Evolutionary conservation across 2,329 filamentous ascomycete genomes (phyloP), one percentile per base, ranked within the genome.

Genomic region (Chrysosporium queenslandicum): DNA sequence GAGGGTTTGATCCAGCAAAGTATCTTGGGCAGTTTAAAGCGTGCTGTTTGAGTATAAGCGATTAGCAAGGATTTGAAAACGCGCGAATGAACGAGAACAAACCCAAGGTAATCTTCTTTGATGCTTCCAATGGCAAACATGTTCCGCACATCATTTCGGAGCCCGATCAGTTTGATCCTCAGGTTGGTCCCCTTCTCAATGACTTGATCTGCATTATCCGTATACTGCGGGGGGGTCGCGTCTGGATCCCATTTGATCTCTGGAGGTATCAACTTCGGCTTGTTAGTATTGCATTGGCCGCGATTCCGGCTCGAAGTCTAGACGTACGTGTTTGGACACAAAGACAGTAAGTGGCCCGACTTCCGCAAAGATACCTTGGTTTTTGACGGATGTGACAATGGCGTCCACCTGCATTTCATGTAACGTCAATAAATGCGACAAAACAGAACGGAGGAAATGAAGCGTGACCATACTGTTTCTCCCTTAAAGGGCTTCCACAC

Each of bases 61-160:
- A 16, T 47, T 6, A 37, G 45, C 4, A 9, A 37, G 18, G 18
- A 34, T 1, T n/a, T 1, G 6, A n/a, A 29, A 21, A 12, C 23
- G 8, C 6, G n/a, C 36, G 12, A 27, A 16, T 7, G 37, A 16
- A 14, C 18, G 16, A 16, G 8, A 29, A 53, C 54, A 37, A 59
- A 74, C 72, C 73, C 73, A 59, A 75, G 66, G 58, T 68, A 75
- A 61, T 74, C 80, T 66, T 85, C 91, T 72, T 94, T 95, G 74
- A 98, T 96, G 60, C 88, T 97, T 55, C 90, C 92, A 68, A 98
- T 94, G 34, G 91, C 92, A 78, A 86, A 96, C 80, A 98, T 94
- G 67, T 87, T 85, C 57, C 87, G 88, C 48, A 97, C 87, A 68
- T 97, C 92, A 58, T 87, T 90, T 70, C 94, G 82, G 47, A 91